phyloP scores from a whole-genome alignment of 495 filamentous ascomycete species.

The Xylaria palmicola region DNA sequence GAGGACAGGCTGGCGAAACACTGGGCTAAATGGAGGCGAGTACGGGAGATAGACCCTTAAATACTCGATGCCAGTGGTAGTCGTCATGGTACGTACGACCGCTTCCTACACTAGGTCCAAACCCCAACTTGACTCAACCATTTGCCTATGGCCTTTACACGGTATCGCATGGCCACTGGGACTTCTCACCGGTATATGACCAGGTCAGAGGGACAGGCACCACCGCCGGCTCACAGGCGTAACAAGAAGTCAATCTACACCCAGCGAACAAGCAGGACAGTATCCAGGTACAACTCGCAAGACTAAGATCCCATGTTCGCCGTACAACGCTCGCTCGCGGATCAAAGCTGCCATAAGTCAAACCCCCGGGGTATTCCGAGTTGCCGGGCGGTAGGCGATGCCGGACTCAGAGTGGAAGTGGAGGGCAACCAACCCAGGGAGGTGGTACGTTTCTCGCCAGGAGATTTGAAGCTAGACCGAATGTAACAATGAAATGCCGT shows the following conservation, averaged over 20 bases:
- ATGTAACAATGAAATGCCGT: not conserved
- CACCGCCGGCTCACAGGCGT: not conserved
- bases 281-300: not conserved
- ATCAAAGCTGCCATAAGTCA: not conserved
- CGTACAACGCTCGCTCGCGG: not conserved
- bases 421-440: not conserved
- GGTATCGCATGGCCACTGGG: not conserved
- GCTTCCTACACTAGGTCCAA: not conserved
- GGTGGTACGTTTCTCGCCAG: not conserved
- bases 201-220: not conserved
- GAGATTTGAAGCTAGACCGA: not conserved
- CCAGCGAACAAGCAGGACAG: not conserved
- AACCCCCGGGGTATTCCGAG: not conserved
- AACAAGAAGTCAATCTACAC: slow-evolving; percentile 1
- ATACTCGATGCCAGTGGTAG: not conserved
- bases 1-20: no score
- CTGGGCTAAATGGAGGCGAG: not conserved
- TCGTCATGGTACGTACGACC: not conserved
- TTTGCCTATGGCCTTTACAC: not conserved
- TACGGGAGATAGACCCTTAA: not conserved
- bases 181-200: not conserved
- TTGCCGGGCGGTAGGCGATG: not conserved
- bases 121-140: not conserved
- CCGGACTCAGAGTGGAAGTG: not conserved
- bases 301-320: not conserved